Evolutionary conservation across 129 eudicot genomes (phyloP).

Genomic region (Apium graveolens): DNA sequence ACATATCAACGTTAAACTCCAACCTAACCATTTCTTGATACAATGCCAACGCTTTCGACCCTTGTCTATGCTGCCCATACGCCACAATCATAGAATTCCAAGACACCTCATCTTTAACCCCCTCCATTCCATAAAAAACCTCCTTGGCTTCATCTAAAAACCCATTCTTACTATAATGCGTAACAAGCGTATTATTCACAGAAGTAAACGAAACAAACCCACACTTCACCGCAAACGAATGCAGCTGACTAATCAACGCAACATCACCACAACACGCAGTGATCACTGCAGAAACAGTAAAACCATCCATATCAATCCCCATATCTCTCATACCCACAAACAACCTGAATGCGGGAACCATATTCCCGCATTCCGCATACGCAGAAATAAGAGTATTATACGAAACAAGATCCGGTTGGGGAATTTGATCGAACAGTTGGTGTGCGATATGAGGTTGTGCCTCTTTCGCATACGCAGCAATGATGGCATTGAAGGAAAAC

Average conservation of each 20-base stretch:
- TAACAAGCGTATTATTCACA: slow-evolving; percentile 54
- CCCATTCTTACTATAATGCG: slow-evolving; percentile 55
- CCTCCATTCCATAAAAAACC: slow-evolving; percentile 47
- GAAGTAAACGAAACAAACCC: slow-evolving; percentile 55
- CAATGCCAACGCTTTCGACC: slow-evolving; percentile 49
- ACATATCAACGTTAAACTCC: slow-evolving; percentile 46
- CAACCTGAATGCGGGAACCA: slow-evolving; percentile 30
- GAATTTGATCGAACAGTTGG: slow-evolving; percentile 74
- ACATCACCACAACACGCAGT: slow-evolving; percentile 47
- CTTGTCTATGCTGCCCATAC: slow-evolving; percentile 56
- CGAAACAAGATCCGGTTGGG: slow-evolving; percentile 65
- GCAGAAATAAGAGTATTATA: slow-evolving; percentile 67
- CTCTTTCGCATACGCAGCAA: slow-evolving; percentile 60
- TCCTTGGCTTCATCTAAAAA: slow-evolving; percentile 42
- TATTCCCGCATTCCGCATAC: slow-evolving; percentile 57
- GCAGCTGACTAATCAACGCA: slow-evolving; percentile 45
- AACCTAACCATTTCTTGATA: slow-evolving; percentile 48
- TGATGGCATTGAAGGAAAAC: slow-evolving; percentile 63
- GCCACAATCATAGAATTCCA: slow-evolving; percentile 89
- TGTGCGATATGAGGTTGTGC: slow-evolving; percentile 48
- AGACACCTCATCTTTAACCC: slow-evolving; percentile 60
- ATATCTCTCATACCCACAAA: slow-evolving; percentile 45
- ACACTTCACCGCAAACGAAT: slow-evolving; percentile 43
- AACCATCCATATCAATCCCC: slow-evolving; percentile 58
- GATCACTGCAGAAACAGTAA: slow-evolving; percentile 59